Evolutionary conservation across 164 flowering plant genomes (phyloP).

Genomic region (Magnolia sinica): DNA sequence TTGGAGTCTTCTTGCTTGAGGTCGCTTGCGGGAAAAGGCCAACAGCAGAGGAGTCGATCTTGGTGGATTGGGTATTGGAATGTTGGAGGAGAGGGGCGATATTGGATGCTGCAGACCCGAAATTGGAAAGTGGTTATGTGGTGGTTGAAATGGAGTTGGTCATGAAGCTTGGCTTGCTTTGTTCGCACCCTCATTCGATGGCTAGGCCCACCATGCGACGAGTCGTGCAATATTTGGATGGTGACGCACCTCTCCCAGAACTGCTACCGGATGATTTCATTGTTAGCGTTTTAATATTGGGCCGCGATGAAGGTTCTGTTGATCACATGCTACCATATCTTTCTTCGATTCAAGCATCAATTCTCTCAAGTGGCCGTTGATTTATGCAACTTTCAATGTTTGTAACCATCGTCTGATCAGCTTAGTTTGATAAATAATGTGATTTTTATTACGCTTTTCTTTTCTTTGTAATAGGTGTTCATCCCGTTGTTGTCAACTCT

Average conservation of each 20-base stretch:
- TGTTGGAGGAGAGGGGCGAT: neutral
- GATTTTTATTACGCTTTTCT: no score
- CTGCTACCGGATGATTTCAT: neutral
- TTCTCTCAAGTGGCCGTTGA: no score
- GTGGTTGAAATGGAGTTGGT: conserved; percentile 17
- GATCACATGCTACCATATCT: no score
- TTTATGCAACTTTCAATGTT: no score
- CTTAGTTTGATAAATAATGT: no score
- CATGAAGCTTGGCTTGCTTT: conserved; percentile 22
- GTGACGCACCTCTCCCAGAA: conserved; percentile 1
- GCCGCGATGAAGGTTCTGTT: neutral
- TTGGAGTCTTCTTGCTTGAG: conserved; percentile 16
- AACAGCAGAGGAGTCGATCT: neutral
- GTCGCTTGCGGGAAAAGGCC: conserved; percentile 10
- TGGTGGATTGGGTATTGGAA: neutral
- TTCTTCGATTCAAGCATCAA: no score
- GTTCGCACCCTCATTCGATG: conserved; percentile 20
- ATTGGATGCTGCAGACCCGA: neutral
- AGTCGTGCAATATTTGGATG: conserved; percentile 6
- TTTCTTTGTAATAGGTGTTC: no score
- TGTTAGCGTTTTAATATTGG: neutral
- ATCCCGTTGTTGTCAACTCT: no score
- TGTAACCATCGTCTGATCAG: no score
- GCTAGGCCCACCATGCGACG: conserved; percentile 10
- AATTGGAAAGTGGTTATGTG: conserved; percentile 1